A percentile compares a stretch with the other conserved stretches of the same genome.
Evolutionary conservation across 163 green algal genomes (phyloP).

Genomic region (Picocystis sp.): DNA sequence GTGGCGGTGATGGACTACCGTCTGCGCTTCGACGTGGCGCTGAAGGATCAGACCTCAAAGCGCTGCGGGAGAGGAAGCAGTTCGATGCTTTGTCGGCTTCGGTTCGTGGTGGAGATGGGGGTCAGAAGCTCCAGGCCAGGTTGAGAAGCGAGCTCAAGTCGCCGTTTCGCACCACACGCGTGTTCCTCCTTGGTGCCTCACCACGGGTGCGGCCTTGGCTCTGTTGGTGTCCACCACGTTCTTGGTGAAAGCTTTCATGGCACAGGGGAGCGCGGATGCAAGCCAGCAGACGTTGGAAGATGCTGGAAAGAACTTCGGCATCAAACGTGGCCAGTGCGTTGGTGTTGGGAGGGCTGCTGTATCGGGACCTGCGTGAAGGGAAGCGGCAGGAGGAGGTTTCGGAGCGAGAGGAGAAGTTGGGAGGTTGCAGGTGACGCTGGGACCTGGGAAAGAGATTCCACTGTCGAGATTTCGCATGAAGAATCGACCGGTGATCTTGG

Average conservation of each 20-base stretch:
- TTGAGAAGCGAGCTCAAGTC: constrained; percentile 19
- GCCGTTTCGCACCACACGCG: constrained; percentile 66
- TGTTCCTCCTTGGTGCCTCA: constrained; percentile 58
- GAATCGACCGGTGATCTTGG: constrained; percentile 6
- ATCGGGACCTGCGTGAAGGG: constrained; percentile 33
- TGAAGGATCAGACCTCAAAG: constrained; percentile 64
- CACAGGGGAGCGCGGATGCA: constrained; percentile 22
- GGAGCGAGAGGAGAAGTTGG: constrained; percentile 59
- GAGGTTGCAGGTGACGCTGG: constrained; percentile 38
- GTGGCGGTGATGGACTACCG: constrained; percentile 61
- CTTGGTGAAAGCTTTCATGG: constrained; percentile 18
- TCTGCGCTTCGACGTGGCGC: constrained; percentile 58
- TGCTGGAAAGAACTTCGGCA: constrained; percentile 57
- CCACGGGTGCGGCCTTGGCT: constrained; percentile 44
- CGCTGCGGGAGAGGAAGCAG: constrained; percentile 62
- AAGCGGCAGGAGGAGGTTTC: constrained; percentile 33
- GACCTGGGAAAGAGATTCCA: neutral
- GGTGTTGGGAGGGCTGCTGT: constrained; percentile 48
- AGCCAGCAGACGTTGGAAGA: constrained; percentile 57
- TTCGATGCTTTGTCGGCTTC: constrained; percentile 51
- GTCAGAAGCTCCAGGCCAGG: constrained; percentile 5
- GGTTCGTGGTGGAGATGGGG: constrained; percentile 34
- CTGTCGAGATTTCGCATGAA: constrained; percentile 1
- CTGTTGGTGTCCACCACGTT: constrained; percentile 56
- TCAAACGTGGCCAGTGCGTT: constrained; percentile 59